Evolutionary conservation across 495 filamentous ascomycete genomes (phyloP).

Genomic region (Jackrogersella multiformis): DNA sequence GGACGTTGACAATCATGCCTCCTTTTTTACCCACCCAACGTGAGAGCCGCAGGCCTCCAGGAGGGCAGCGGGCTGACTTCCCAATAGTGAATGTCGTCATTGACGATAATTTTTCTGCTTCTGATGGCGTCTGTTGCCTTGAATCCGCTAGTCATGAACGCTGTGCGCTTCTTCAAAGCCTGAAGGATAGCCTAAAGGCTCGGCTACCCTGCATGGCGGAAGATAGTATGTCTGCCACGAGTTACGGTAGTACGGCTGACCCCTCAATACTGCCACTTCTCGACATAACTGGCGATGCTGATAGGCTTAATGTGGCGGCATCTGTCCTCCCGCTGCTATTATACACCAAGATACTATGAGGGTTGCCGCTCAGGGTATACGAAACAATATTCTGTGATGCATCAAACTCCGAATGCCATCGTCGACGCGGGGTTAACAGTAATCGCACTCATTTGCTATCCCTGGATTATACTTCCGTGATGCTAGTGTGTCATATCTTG

Average conservation of each 20-base stretch:
- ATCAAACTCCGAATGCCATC: slow-evolving; percentile 7
- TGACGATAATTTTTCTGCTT: slow-evolving; percentile 4
- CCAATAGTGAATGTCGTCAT: slow-evolving; percentile 29
- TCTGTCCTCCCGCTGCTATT: slow-evolving; percentile 6
- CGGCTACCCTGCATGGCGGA: slow-evolving; percentile 31
- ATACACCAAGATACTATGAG: slow-evolving; percentile 6
- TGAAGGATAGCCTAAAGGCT: slow-evolving; percentile 36
- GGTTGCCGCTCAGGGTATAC: background rate
- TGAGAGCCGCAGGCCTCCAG: background rate
- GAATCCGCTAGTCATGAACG: slow-evolving; percentile 11
- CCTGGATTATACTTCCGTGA: background rate
- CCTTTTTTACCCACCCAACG: slow-evolving; percentile 9
- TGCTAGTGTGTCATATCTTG: background rate
- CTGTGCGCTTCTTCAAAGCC: slow-evolving; percentile 15
- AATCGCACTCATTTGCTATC: slow-evolving; percentile 4
- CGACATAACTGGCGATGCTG: slow-evolving; percentile 4
- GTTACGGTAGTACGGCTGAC: slow-evolving; percentile 16
- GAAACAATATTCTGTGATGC: slow-evolving; percentile 1
- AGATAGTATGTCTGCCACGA: slow-evolving; percentile 8
- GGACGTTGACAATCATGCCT: slow-evolving; percentile 14
- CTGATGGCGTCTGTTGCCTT: slow-evolving; percentile 7
- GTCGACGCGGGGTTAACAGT: slow-evolving; percentile 9
- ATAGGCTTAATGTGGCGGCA: slow-evolving; percentile 17
- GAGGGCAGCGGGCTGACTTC: slow-evolving; percentile 19
- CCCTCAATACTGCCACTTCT: slow-evolving; percentile 8